Evolutionary conservation across 2,329 filamentous ascomycete genomes (phyloP), one percentile per base, ranked within the genome.

Genomic region (Fusarium sp.): DNA sequence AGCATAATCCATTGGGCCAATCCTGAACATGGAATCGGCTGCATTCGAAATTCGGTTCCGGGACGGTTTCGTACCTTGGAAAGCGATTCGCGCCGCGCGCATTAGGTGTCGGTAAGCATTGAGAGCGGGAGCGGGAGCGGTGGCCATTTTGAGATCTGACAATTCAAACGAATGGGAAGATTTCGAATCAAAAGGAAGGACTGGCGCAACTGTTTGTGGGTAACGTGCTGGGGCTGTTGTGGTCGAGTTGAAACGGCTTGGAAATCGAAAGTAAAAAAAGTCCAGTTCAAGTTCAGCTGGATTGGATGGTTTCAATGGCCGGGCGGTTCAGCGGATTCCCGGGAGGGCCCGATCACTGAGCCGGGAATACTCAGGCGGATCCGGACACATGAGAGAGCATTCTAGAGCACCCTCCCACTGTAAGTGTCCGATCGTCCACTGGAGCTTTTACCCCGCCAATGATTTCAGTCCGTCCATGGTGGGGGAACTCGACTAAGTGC

Each of bases 51-150:
- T 44, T 42, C 28, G 22, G 24, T 28, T 59, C 26, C 35, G 26
- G 38, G 41, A 58, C 47, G 26, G 14, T 47, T 41, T 64, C 79
- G 39, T 85, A 96, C 95, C 94, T 85, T 92, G 86, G 81, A 99
- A 99, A 69, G 95, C 95, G 74, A 97, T 87, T 73, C 91, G 88
- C 39, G 94, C 91, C 28, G 95, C 93, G 71, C 96, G 94, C 77
- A 97, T 87, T 47, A 98, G 85, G 75, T 92, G 88, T 79, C 95
- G 88, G 84, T 98, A 98, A 42, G 94, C 94, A 79, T 89, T 86
- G 63, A 94, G 85, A 22, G 94, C 93, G 86, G 95, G 17, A 53
- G 50, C 50, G 2, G 50, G 90, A 47, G 66, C 57, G 59, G 67
- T 74, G 24, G 73, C 64, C 73, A 78, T 78, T 44, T 38, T 69